Evolutionary conservation across 257 asterid genomes (phyloP), one percentile per base, ranked within the genome.

Genomic region (Knoxia roxburghii): DNA sequence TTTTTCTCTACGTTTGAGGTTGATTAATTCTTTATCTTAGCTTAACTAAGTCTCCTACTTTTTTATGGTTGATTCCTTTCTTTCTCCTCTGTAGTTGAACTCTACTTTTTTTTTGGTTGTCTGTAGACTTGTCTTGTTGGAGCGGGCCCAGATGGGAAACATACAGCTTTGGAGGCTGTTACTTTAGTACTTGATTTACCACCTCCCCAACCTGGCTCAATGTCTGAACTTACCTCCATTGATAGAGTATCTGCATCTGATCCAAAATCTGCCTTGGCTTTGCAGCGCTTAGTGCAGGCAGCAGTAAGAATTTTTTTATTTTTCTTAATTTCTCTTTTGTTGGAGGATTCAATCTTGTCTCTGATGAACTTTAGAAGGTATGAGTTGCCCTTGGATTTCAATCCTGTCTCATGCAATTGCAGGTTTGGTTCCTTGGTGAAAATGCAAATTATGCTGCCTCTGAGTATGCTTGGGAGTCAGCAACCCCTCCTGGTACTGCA

Each of bases 381-480:
- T 29, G 59, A 45, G 24, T 53, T 48, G 46, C 26, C 33, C 33
- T 37, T 70, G 30, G 20, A 52, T 52, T 40, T 53, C 69, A 70
- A 71, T 75, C 57, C 64, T 41, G 74, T 65, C 51, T 56, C 29
- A 54, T 62, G 29, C 57, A 29, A 76, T 68, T 81, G 64, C 65
- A 94, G 99, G 96, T 94, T 71, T 94, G 99, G 99, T 94, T 94
- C 80, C 97, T 94, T 72, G 99, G 99, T 68, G 99, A 94, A 83
- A 94, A 94, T 86, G 99, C 99, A 76, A 94, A 94, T 78, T 94
- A 94, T 83, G 97, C 99, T 69, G 99, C 99, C 75, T 94, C 99
- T 70, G 99, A 94, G 77, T 94, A 94, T 82, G 99, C 96, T 62
- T 94, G 99, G 99, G 97, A 94, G 79, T 94, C 99, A 2, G 97